Evolutionary conservation across 106 monocot species (phyloP).

Genomic region (Posidonia australis): DNA sequence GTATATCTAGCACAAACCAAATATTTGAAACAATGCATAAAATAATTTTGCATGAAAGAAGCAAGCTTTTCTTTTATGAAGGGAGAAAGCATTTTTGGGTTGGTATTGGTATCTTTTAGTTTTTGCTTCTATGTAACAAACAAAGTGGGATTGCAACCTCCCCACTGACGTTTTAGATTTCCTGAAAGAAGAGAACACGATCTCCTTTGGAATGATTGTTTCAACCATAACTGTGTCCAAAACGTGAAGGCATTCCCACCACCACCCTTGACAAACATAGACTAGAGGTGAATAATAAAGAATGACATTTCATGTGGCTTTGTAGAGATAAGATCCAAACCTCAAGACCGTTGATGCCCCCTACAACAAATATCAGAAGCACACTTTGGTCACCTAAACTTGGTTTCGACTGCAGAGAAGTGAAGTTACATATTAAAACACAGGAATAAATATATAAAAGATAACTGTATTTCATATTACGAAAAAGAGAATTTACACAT

Average conservation of each 20-base stretch:
- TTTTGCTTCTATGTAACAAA: too few species aligned
- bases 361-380: constrained; percentile 80
- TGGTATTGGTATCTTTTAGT: too few species aligned
- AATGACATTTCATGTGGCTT: neutral
- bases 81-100: neutral
- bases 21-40: too few species aligned
- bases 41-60: too few species aligned
- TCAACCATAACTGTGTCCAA: too few species aligned
- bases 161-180: too few species aligned
- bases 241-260: too few species aligned
- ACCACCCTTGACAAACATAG: neutral
- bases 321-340: constrained; percentile 24
- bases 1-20: too few species aligned
- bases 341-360: constrained; percentile 79
- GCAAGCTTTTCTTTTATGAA: neutral
- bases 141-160: too few species aligned
- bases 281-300: neutral
- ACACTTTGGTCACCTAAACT: constrained; percentile 63
- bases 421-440: neutral
- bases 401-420: constrained; percentile 65
- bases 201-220: too few species aligned
- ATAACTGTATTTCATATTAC: neutral
- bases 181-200: too few species aligned
- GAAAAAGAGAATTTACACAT: neutral
- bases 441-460: neutral